A percentile compares a stretch with the other conserved stretches of the same genome.
Conservation (phyloP, 805 yeast genomes). For the Candida hungchunana region DNA sequence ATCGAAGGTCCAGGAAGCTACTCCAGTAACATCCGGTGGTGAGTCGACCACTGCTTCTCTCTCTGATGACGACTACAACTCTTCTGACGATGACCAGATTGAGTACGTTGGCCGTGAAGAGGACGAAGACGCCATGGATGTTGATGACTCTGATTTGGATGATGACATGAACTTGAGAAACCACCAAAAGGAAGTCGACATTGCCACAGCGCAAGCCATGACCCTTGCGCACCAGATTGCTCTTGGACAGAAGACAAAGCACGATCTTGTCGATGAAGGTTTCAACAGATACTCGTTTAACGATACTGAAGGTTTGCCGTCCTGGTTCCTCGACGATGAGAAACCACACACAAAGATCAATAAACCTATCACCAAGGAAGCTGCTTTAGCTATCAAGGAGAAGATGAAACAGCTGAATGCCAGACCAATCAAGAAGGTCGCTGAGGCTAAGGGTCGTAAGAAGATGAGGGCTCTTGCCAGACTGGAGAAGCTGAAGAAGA, state of each 20-base stretch:
- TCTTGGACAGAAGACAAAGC: constrained; percentile 76
- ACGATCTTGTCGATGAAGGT: constrained; percentile 88
- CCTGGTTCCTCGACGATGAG: constrained; percentile 97
- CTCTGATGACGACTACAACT: constrained; percentile 17
- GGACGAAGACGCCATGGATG: constrained; percentile 29
- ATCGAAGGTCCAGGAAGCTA: constrained; percentile 5
- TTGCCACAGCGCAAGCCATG: constrained; percentile 96
- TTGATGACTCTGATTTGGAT: constrained; percentile 48
- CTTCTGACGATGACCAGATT: constrained; percentile 32
- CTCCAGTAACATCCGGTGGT: constrained; percentile 12
- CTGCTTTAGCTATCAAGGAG: constrained; percentile 71
- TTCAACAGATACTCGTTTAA: constrained; percentile 89
- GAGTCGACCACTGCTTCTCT: constrained; percentile 24
- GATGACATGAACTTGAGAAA: constrained; percentile 41
- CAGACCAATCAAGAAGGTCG: constrained; percentile 97
- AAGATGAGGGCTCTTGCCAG: constrained; percentile 86
- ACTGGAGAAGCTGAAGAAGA: constrained; percentile 85
- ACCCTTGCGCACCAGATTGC: constrained; percentile 96
- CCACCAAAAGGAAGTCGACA: constrained; percentile 65
- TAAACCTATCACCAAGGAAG: constrained; percentile 95
- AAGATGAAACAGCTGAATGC: constrained; percentile 83
- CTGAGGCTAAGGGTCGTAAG: constrained; percentile 96
- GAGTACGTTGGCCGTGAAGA: constrained; percentile 43
- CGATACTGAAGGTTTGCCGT: constrained; percentile 86
- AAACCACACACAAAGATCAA: constrained; percentile 76